Conservation (phyloP, 495 filamentous ascomycete species). For the Penicillium pulvis region DNA sequence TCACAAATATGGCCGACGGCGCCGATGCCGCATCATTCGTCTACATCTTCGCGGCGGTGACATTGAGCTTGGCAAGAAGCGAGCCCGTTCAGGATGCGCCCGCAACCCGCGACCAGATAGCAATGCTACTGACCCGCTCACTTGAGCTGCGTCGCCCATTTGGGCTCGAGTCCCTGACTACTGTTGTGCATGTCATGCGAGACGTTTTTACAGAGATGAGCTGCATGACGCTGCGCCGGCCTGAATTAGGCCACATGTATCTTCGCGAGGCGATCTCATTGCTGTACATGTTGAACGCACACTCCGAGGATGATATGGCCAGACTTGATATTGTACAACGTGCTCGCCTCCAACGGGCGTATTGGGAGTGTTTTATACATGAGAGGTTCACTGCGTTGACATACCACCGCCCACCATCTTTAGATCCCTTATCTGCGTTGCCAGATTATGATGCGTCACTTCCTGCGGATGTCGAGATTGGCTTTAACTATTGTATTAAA, state of each 20-base stretch:
- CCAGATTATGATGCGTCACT: constrained; percentile 30
- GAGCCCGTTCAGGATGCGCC: constrained; percentile 14
- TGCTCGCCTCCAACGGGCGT: constrained; percentile 29
- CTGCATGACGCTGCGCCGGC: constrained; percentile 26
- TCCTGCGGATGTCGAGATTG: constrained; percentile 17
- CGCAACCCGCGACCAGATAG: constrained; percentile 13
- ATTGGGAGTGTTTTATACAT: constrained; percentile 38
- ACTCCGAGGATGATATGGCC: constrained; percentile 19
- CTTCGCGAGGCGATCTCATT: constrained; percentile 34
- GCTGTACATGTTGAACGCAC: constrained; percentile 28
- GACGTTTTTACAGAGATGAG: constrained; percentile 31
- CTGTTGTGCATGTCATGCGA: constrained; percentile 22
- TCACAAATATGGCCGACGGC: constrained; percentile 23
- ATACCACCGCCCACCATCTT: constrained; percentile 24
- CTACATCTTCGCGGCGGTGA: constrained; percentile 33
- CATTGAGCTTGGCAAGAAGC: constrained; percentile 26
- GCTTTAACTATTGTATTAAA: constrained; percentile 28
- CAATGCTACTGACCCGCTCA: constrained; percentile 24
- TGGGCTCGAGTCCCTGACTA: constrained; percentile 21
- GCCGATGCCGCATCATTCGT: constrained; percentile 26
- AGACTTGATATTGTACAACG: constrained; percentile 22
- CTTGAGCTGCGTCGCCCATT: constrained; percentile 27
- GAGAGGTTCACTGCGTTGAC: constrained; percentile 34
- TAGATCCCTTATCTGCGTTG: constrained; percentile 18
- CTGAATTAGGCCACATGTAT: constrained; percentile 34